phyloP scores from a whole-genome alignment of 2,329 filamentous ascomycete species.

The Capronia americana region DNA sequence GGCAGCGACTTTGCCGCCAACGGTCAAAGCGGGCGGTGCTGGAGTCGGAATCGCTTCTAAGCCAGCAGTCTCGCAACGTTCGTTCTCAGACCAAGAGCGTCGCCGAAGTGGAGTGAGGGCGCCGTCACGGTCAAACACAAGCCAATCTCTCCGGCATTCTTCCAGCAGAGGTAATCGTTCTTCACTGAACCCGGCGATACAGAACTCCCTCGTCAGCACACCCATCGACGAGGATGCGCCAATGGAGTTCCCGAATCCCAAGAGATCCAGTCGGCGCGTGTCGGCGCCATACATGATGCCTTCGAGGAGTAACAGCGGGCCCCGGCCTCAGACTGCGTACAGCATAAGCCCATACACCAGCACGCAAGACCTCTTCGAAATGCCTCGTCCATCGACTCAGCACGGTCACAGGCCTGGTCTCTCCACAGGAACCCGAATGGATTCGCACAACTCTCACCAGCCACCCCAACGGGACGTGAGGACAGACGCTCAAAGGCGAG shows the following conservation, averaged over 20 bases:
- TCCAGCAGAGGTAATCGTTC: constrained; percentile 23
- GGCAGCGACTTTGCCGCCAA: constrained; percentile 16
- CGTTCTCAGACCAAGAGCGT: constrained; percentile 30
- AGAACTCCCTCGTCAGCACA: constrained; percentile 29
- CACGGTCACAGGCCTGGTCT: constrained; percentile 10
- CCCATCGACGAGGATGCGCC: constrained; percentile 37
- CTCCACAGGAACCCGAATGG: constrained; percentile 54
- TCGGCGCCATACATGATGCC: constrained; percentile 25
- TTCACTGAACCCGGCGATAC: constrained; percentile 21
- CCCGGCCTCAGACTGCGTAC: constrained; percentile 23
- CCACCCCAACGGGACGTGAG: constrained; percentile 26
- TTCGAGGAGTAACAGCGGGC: constrained; percentile 6
- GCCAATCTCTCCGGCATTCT: constrained; percentile 23
- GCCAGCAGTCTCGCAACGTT: constrained; percentile 18
- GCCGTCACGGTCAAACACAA: constrained; percentile 24
- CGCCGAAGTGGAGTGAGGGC: constrained; percentile 16
- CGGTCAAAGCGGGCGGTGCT: constrained; percentile 24
- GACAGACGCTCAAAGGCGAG: constrained; percentile 39
- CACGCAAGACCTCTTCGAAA: constrained; percentile 13
- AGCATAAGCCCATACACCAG: constrained; percentile 1
- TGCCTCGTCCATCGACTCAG: constrained; percentile 21
- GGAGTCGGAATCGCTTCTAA: constrained; percentile 34
- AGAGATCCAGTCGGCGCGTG: constrained; percentile 24
- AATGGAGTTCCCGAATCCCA: constrained; percentile 30
- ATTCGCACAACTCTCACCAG: constrained; percentile 33